A percentile compares a stretch with the other conserved stretches of the same genome.
These are phyloP conservation scores for Chaetomium fimeti DNA, from an alignment of 495 filamentous ascomycete species.

Conservation along the genomic window DNA sequence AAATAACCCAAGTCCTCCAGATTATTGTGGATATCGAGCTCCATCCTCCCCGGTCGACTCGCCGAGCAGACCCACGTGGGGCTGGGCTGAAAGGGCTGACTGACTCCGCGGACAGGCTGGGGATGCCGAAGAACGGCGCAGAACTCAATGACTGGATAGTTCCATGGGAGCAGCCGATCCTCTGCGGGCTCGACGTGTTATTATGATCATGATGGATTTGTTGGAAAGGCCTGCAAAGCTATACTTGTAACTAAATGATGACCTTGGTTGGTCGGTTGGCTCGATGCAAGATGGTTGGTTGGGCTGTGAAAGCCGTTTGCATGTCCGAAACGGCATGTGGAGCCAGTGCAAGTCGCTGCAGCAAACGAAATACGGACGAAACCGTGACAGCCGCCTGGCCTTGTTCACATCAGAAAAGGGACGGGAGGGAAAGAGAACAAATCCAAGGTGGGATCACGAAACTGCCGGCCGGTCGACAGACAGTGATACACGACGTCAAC, in stretches of 20 bases:
- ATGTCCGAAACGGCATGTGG: slow-evolving; percentile 5
- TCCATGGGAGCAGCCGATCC: not conserved
- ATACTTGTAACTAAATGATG: too few relatives aligned
- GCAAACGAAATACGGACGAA: not conserved
- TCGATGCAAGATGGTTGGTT: not conserved
- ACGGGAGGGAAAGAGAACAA: not conserved
- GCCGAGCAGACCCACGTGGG: not conserved
- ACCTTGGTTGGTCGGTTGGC: not conserved
- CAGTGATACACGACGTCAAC: not conserved
- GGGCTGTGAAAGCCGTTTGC: not conserved
- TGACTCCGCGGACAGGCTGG: not conserved
- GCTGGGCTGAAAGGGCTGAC: slow-evolving; percentile 5
- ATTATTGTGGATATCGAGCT: too few relatives aligned
- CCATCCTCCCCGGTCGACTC: not conserved
- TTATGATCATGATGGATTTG: not conserved
- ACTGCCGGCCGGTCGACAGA: not conserved
- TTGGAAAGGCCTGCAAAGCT: not conserved
- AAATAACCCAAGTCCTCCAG: not conserved
- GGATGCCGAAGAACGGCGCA: not conserved
- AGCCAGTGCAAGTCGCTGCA: not conserved
- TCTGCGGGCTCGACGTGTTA: not conserved
- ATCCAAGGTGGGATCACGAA: not conserved
- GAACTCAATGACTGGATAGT: not conserved
- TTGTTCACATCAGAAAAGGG: not conserved
- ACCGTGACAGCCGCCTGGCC: not conserved